A percentile compares a stretch with the other conserved stretches of the same genome.
Evolutionary conservation across 257 asterid genomes (phyloP).

Genomic region (Solanum infundibuliforme): DNA sequence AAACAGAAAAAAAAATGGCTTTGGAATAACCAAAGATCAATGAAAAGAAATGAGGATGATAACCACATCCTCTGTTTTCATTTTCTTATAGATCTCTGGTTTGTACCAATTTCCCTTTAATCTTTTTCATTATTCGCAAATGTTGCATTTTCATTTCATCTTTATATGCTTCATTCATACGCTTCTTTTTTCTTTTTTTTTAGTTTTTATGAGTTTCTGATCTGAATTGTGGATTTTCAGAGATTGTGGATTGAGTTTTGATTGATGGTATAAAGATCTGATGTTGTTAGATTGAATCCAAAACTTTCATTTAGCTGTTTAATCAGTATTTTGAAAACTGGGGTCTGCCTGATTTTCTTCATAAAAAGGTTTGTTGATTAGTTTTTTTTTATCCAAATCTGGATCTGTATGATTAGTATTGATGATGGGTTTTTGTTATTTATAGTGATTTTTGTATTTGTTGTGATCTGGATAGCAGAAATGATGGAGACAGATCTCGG

Average conservation of each 20-base stretch:
- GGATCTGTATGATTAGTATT: constrained; percentile 38
- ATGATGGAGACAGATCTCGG: constrained; percentile 76
- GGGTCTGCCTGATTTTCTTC: constrained; percentile 54
- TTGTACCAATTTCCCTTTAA: constrained; percentile 7
- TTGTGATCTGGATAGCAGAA: constrained; percentile 23
- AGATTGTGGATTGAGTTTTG: constrained; percentile 29
- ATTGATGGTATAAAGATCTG: constrained; percentile 62
- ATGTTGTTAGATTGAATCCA: constrained; percentile 41
- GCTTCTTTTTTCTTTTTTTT: constrained; percentile 17
- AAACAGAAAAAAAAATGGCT: neutral
- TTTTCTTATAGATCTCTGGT: constrained; percentile 61
- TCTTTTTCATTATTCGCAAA: neutral
- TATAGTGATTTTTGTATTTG: neutral
- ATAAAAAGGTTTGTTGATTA: constrained; percentile 41
- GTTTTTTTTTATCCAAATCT: constrained; percentile 6
- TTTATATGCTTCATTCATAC: constrained; percentile 18
- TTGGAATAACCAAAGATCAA: constrained; percentile 55
- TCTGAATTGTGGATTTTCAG: constrained; percentile 37
- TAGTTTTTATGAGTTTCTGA: constrained; percentile 24
- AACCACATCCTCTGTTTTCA: constrained; percentile 62
- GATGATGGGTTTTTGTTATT: neutral
- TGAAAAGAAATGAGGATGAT: constrained; percentile 29
- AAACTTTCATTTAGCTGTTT: constrained; percentile 32
- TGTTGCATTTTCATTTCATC: constrained; percentile 8
- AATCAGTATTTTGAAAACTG: constrained; percentile 42